Evolutionary conservation across 345 rosid species (phyloP).

Genomic region (Acer negundo): DNA sequence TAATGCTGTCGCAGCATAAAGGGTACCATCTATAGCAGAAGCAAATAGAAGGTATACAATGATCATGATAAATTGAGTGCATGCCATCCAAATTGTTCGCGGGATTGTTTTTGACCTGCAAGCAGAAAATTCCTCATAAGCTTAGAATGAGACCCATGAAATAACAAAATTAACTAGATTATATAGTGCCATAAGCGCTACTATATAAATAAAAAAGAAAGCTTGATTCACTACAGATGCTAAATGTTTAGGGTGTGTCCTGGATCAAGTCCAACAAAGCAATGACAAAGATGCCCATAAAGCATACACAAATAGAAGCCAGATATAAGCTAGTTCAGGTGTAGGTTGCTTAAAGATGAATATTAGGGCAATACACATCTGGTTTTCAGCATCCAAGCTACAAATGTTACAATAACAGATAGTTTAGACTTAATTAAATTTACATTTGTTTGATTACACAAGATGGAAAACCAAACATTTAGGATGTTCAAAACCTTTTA

Average conservation of each 20-base stretch:
- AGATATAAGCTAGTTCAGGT: background rate
- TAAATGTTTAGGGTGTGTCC: background rate
- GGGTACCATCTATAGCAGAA: conserved; percentile 48
- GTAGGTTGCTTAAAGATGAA: background rate
- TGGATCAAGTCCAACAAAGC: background rate
- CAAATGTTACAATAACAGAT: background rate
- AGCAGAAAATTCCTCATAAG: background rate
- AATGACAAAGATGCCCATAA: background rate
- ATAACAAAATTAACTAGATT: background rate
- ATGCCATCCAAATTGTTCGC: conserved; percentile 66
- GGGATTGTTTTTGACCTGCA: conserved; percentile 57
- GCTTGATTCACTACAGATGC: background rate
- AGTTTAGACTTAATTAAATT: background rate
- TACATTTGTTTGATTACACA: no score
- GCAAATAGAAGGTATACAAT: conserved; percentile 59
- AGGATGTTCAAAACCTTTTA: background rate
- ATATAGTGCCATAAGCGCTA: background rate
- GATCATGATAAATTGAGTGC: conserved; percentile 50
- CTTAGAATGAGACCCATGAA: background rate
- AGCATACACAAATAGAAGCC: background rate
- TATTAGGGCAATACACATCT: background rate
- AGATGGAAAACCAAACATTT: no score
- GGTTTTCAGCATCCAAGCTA: background rate
- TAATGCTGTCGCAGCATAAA: conserved; percentile 54
- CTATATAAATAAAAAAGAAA: background rate